Evolutionary conservation across 345 rosid genomes (phyloP).

Genomic region (Boechera stricta): DNA sequence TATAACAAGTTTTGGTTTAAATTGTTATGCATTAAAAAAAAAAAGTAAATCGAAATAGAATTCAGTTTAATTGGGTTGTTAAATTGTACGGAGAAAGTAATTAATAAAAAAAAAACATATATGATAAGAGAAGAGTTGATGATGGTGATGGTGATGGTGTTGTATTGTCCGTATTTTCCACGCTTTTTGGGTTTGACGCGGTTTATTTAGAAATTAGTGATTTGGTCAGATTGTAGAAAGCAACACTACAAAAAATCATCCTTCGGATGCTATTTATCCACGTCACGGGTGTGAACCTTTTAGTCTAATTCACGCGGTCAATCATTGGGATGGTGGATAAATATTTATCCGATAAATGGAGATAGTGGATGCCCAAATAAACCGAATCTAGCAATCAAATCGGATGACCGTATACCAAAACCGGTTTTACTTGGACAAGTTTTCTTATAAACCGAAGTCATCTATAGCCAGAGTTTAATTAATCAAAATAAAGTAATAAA

Average conservation of each 20-base stretch:
- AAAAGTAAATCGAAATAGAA: neutral
- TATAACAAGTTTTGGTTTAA: neutral
- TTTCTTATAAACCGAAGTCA: neutral
- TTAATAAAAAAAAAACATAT: neutral
- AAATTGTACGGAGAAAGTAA: neutral
- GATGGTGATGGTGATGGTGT: neutral
- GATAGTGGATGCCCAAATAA: neutral
- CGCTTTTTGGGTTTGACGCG: constrained; percentile 6
- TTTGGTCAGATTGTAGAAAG: constrained; percentile 5
- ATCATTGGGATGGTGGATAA: constrained; percentile 10
- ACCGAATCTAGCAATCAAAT: neutral
- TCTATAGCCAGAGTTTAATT: neutral
- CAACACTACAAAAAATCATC: constrained; percentile 16
- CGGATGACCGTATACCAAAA: neutral
- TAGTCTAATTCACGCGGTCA: constrained; percentile 21
- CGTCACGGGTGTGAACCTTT: constrained; percentile 16
- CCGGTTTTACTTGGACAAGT: constrained; percentile 7
- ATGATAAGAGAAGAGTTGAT: neutral
- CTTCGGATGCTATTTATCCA: constrained; percentile 14
- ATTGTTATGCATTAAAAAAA: neutral
- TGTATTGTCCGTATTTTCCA: neutral
- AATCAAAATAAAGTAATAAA: neutral
- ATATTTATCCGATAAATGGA: neutral
- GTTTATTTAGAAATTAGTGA: constrained; percentile 20
- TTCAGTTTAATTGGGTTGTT: neutral